Percentiles rank a stretch among this genome's conserved stretches.
Conservation (phyloP, 176 grass and related monocot genomes). For the Cenchrus purpureus region DNA sequence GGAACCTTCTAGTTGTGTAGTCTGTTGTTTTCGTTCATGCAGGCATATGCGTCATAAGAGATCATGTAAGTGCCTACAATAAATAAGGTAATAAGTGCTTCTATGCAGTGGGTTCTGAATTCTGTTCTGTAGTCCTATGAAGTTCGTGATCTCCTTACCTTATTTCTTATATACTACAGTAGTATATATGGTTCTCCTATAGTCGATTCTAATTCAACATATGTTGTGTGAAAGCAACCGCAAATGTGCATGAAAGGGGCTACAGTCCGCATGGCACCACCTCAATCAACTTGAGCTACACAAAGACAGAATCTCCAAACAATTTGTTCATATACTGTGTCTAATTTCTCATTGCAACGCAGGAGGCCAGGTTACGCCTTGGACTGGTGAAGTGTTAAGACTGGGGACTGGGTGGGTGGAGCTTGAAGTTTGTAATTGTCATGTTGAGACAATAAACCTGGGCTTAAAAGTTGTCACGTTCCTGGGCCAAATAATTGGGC, state of each 20-base stretch:
- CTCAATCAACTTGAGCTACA: too few species aligned
- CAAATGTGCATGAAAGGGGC: not conserved
- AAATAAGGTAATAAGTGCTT: constrained; percentile 49
- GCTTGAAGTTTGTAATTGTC: too few species aligned
- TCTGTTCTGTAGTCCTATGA: not conserved
- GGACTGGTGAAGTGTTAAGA: too few species aligned
- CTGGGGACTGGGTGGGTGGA: too few species aligned
- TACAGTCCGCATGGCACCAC: too few species aligned
- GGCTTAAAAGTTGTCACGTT: too few species aligned
- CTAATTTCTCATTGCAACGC: too few species aligned
- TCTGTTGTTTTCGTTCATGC: constrained; percentile 10
- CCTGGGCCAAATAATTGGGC: too few species aligned
- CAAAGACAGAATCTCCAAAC: too few species aligned
- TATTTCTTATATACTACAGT: not conserved
- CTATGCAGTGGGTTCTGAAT: constrained; percentile 33
- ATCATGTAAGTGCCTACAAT: constrained; percentile 45
- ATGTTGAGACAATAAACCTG: too few species aligned
- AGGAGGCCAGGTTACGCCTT: too few species aligned
- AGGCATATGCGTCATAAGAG: constrained; percentile 36
- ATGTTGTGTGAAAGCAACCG: not conserved
- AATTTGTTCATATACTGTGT: too few species aligned
- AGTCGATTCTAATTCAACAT: not conserved
- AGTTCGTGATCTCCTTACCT: not conserved
- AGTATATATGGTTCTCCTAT: not conserved
- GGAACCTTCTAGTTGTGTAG: constrained; percentile 23